These are phyloP conservation scores for Benincasa hispida DNA, from an alignment of 306 rosid genomes.

Conservation along the genomic window DNA sequence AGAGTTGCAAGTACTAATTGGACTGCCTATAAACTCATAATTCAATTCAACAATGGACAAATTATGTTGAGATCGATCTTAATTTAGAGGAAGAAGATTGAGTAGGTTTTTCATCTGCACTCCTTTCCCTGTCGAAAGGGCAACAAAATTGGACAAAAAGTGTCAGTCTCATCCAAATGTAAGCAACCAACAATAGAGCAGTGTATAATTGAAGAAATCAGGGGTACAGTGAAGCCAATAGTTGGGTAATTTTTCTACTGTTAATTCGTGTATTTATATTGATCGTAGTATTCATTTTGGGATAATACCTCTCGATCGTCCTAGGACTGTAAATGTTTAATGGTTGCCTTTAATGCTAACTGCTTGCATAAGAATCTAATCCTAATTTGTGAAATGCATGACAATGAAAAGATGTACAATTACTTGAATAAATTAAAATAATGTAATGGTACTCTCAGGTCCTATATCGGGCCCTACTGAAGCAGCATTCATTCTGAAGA, in stretches of 20 bases:
- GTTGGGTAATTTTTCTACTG: background rate
- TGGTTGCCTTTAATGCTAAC: background rate
- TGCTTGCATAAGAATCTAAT: background rate
- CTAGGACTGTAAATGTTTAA: background rate
- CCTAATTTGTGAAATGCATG: background rate
- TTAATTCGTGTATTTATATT: background rate
- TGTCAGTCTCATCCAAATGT: background rate
- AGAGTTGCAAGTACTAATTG: background rate
- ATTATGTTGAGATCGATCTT: background rate
- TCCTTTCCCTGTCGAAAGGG: background rate
- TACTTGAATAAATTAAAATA: background rate
- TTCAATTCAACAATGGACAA: background rate
- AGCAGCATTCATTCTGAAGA: constrained; percentile 72
- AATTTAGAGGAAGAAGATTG: background rate
- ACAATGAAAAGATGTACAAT: background rate
- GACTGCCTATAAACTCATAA: background rate
- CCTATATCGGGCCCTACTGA: constrained; percentile 83
- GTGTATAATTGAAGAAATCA: background rate
- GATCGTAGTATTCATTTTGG: background rate
- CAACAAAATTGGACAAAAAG: too few species aligned
- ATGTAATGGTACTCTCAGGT: constrained; percentile 36
- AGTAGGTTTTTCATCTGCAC: background rate
- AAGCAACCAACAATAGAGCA: background rate
- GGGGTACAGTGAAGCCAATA: background rate
- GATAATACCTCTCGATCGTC: background rate